Percentiles rank a stretch among this genome's conserved stretches.
Evolutionary conservation across 139 green algal species (phyloP).

Genomic region (Edaphochlamys debaryana): DNA sequence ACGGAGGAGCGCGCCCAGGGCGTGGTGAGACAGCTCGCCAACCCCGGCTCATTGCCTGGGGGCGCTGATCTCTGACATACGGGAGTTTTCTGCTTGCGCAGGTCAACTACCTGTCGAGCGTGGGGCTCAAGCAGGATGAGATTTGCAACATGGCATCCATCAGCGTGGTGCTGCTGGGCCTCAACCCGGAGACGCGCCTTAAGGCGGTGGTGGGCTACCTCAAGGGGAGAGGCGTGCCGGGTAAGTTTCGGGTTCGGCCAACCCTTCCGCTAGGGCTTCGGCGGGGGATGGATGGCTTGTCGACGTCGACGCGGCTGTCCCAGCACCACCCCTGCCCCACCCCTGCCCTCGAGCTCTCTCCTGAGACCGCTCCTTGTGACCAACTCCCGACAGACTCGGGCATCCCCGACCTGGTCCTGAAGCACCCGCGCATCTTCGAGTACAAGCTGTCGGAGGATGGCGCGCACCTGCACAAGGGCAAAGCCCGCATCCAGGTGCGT

Average conservation of each 20-base stretch:
- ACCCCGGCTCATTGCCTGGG: too few relatives aligned
- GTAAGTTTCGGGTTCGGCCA: background rate
- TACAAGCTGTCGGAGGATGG: conserved; percentile 55
- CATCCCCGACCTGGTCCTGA: conserved; percentile 65
- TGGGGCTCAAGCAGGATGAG: conserved; percentile 68
- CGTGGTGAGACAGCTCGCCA: conserved; percentile 74
- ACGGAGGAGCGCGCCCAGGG: conserved; percentile 63
- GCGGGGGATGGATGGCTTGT: too few relatives aligned
- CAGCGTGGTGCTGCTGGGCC: conserved; percentile 69
- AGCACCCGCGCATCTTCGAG: conserved; percentile 74
- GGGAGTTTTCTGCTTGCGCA: too few relatives aligned
- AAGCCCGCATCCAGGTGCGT: conserved; percentile 64
- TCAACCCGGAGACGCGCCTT: conserved; percentile 68
- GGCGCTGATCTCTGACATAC: too few relatives aligned
- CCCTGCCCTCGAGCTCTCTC: too few relatives aligned
- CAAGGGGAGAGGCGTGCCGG: conserved; percentile 59
- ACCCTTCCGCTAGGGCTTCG: background rate
- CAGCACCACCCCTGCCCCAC: background rate
- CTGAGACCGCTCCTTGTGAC: too few relatives aligned
- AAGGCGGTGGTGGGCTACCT: conserved; percentile 63
- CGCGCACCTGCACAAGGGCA: conserved; percentile 54
- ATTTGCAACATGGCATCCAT: conserved; percentile 78
- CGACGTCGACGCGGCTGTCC: background rate
- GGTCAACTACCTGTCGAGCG: conserved; percentile 59
- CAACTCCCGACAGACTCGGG: conserved; percentile 43